Evolutionary conservation across 176 grass and related monocot genomes (phyloP).

Genomic region (Luzula sylvatica): DNA sequence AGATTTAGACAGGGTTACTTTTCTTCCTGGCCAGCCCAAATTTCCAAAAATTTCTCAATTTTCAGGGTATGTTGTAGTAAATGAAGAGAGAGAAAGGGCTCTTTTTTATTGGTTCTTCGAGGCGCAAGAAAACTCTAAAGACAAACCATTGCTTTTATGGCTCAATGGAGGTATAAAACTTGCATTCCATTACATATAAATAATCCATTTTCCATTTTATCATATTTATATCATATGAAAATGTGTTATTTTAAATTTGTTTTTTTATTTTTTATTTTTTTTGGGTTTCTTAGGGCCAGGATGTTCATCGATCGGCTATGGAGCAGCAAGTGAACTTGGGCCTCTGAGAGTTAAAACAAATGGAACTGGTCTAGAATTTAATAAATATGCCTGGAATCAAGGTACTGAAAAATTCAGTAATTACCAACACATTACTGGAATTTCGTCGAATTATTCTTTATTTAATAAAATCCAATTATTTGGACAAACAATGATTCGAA

Average conservation of each 20-base stretch:
- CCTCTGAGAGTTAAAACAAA: conserved; percentile 47
- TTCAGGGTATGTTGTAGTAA: conserved; percentile 42
- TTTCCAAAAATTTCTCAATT: conserved; percentile 34
- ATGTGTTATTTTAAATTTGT: not conserved
- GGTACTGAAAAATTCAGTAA: no score
- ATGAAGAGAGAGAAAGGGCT: conserved; percentile 32
- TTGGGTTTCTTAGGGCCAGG: conserved; percentile 41
- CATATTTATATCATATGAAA: conserved; percentile 1
- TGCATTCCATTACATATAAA: not conserved
- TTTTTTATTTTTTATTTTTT: not conserved
- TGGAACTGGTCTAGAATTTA: conserved; percentile 50
- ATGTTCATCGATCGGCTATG: conserved; percentile 82
- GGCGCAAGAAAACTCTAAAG: conserved; percentile 34
- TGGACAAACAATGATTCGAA: no score
- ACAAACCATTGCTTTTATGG: conserved; percentile 71
- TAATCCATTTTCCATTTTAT: not conserved
- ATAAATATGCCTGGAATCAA: conserved; percentile 73
- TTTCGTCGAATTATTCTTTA: no score
- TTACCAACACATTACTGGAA: no score
- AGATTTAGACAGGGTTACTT: conserved; percentile 33
- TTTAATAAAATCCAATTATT: no score
- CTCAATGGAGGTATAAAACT: conserved; percentile 59
- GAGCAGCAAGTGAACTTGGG: conserved; percentile 56
- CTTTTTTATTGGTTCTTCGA: conserved; percentile 91
- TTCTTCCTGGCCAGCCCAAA: conserved; percentile 37